A percentile compares a stretch with the other conserved stretches of the same genome.
Conservation (phyloP, 2,329 filamentous ascomycete genomes). For the Zymoseptoria ardabiliae region DNA sequence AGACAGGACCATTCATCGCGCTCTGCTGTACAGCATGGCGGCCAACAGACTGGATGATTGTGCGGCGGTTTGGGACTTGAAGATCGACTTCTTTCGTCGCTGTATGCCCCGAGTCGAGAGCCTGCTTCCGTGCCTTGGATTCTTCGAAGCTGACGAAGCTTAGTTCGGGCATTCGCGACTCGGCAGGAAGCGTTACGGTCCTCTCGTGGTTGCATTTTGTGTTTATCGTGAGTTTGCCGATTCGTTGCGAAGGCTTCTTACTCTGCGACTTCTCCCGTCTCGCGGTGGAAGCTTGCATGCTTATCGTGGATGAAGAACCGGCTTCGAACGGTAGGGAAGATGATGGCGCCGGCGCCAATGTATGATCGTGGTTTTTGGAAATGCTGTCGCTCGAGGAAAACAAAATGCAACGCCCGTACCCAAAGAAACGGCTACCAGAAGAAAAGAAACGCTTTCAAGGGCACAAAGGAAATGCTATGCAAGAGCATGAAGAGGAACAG, state of each 20-base stretch:
- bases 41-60: not conserved
- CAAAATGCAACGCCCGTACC: not conserved
- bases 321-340: not conserved
- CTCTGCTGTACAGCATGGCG: not conserved
- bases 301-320: not conserved
- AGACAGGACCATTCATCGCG: not conserved
- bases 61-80: not conserved
- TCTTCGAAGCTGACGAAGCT: slow-evolving; percentile 20
- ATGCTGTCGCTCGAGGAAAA: not conserved
- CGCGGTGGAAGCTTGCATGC: slow-evolving; percentile 2
- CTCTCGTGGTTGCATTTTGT: slow-evolving; percentile 56
- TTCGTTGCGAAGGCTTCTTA: slow-evolving; percentile 5
- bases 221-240: slow-evolving; percentile 41
- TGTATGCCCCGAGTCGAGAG: not conserved
- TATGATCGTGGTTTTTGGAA: not conserved
- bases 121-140: slow-evolving; percentile 14
- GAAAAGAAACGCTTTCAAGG: not conserved
- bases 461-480: not conserved
- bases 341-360: not conserved
- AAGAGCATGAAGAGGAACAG: not conserved
- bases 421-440: not conserved
- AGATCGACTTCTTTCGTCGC: not conserved
- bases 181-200: slow-evolving; percentile 37
- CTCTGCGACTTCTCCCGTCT: slow-evolving; percentile 1
- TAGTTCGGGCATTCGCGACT: slow-evolving; percentile 21